A percentile compares a stretch with the other conserved stretches of the same genome.
These are phyloP conservation scores for Phytophthora tubulina DNA, from an alignment of 352 stramenopile genomes.

Conservation along the genomic window DNA sequence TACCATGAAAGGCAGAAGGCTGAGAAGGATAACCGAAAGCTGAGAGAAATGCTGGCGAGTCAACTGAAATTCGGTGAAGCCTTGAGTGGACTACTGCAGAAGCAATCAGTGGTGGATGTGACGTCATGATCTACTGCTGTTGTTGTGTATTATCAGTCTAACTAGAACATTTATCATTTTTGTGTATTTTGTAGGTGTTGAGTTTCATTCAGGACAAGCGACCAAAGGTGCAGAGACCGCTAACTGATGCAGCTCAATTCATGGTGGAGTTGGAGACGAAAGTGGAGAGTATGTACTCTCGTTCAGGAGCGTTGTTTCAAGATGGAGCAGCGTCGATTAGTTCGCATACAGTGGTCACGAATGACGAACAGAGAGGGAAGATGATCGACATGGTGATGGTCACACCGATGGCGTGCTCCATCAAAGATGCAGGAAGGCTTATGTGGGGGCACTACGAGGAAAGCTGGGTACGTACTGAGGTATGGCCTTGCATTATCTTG, in stretches of 20 bases:
- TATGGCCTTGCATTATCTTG: not conserved
- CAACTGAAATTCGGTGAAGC: not conserved
- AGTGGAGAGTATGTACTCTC: not conserved
- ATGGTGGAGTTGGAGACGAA: not conserved
- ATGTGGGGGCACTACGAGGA: slow-evolving; percentile 3
- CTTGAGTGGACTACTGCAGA: slow-evolving; percentile 1
- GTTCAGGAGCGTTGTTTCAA: not conserved
- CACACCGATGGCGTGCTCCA: slow-evolving; percentile 3
- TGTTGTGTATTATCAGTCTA: not conserved
- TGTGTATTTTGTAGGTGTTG: not conserved
- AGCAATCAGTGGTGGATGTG: not conserved
- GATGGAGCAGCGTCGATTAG: not conserved
- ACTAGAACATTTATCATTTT: too few species aligned
- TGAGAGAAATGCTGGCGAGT: not conserved
- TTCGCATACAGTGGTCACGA: slow-evolving; percentile 3
- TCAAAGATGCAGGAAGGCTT: not conserved
- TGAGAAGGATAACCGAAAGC: not conserved
- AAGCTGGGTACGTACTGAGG: not conserved
- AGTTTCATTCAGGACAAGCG: not conserved
- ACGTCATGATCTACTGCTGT: not conserved
- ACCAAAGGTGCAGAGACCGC: not conserved
- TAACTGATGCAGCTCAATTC: not conserved
- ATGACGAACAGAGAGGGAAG: slow-evolving; percentile 4
- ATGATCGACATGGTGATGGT: slow-evolving; percentile 3
- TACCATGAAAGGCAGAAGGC: not conserved